Conservation (phyloP, 768 basidiomycete genomes). For the Tylopilus felleus region DNA sequence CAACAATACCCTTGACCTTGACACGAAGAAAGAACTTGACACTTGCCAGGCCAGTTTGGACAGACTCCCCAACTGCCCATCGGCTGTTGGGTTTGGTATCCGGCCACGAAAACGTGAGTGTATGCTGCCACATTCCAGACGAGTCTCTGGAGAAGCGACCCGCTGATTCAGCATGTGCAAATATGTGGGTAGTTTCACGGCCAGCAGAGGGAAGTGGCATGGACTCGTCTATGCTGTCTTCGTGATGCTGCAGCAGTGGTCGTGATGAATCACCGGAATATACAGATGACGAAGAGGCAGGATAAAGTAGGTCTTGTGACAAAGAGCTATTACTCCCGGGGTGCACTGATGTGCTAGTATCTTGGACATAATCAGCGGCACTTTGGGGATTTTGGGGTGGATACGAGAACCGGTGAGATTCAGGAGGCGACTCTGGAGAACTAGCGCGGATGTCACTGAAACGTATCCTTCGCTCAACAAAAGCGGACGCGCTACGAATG, state of each 20-base stretch:
- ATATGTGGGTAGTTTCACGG: conserved; percentile 44
- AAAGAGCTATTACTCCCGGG: conserved; percentile 12
- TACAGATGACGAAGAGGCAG: conserved; percentile 21
- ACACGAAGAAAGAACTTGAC: conserved; percentile 69
- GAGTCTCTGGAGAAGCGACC: conserved; percentile 54
- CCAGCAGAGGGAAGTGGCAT: conserved; percentile 9
- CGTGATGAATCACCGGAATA: conserved; percentile 26
- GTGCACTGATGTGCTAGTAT: conserved; percentile 12
- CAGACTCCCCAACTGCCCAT: conserved; percentile 80
- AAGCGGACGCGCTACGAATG: conserved; percentile 60
- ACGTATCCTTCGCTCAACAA: conserved; percentile 69
- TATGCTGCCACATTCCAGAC: conserved; percentile 60
- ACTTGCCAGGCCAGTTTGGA: conserved; percentile 58
- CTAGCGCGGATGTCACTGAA: conserved; percentile 41
- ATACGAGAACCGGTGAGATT: conserved; percentile 16
- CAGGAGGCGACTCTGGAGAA: conserved; percentile 24
- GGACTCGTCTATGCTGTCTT: conserved; percentile 13
- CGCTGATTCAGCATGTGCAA: conserved; percentile 58
- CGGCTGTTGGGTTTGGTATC: conserved; percentile 61
- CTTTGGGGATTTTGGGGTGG: conserved; percentile 21
- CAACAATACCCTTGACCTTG: conserved; percentile 47
- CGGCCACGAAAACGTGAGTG: conserved; percentile 71
- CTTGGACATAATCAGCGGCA: conserved; percentile 28
- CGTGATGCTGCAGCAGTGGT: conserved; percentile 22
- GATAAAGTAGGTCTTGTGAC: conserved; percentile 19